Percentiles rank a stretch among this genome's conserved stretches.
Evolutionary conservation across 225 moss, liverwort and hornwort species (phyloP).

Genomic region (Climacium dendroides): DNA sequence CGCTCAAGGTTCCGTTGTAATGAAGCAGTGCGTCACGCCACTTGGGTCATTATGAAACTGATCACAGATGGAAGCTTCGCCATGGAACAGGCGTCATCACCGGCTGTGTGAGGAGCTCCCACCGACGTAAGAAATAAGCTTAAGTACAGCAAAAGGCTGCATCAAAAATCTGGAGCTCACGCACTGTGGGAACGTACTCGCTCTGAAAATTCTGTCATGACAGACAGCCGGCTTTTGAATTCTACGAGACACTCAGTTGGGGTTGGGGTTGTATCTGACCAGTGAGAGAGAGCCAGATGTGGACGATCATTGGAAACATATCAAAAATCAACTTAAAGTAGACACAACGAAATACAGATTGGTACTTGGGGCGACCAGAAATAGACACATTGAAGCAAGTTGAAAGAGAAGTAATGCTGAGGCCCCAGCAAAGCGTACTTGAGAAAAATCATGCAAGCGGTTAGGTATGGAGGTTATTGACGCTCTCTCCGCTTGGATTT

Average conservation of each 20-base stretch:
- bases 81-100: not conserved
- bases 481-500: not conserved
- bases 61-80: not conserved
- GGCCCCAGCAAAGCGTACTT: not conserved
- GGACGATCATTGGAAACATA: too few species aligned
- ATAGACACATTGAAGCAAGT: not conserved
- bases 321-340: fast-evolving
- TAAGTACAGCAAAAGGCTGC: not conserved
- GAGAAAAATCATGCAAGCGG: not conserved
- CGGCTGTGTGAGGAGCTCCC: too few species aligned
- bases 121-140: too few species aligned
- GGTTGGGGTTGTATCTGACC: not conserved
- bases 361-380: too few species aligned
- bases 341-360: not conserved
- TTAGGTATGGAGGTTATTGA: not conserved
- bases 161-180: not conserved
- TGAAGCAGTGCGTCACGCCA: not conserved
- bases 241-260: not conserved
- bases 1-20: not conserved
- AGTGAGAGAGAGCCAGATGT: not conserved
- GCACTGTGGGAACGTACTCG: not conserved
- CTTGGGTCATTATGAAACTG: not conserved
- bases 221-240: not conserved
- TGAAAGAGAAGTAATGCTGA: too few species aligned
- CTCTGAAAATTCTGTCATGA: not conserved